A percentile compares a stretch with the other conserved stretches of the same genome.
phyloP scores from a whole-genome alignment of 1,284 basidiomycete species.

The Ganoderma lucidum region DNA sequence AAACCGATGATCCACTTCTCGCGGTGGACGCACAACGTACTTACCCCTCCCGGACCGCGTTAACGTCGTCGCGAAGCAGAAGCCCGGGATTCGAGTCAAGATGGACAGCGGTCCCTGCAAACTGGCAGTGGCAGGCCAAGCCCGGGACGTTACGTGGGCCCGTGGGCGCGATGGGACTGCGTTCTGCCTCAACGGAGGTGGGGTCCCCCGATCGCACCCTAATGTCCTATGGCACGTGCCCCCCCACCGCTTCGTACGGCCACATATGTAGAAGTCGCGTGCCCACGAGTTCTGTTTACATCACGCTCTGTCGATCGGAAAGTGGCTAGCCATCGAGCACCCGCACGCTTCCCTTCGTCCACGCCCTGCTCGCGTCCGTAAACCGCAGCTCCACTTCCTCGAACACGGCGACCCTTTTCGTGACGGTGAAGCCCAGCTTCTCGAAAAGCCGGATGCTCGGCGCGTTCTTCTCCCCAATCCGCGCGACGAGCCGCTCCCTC shows the following conservation, averaged over 20 bases:
- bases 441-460: conserved; percentile 69
- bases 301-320: not conserved
- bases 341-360: conserved; percentile 22
- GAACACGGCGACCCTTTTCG: conserved; percentile 75
- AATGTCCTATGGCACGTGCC: not conserved
- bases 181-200: not conserved
- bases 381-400: conserved; percentile 76
- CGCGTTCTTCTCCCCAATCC: conserved; percentile 61
- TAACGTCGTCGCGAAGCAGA: not conserved
- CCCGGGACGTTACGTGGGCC: not conserved
- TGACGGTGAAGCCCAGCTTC: conserved; percentile 72
- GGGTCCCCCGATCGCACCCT: not conserved
- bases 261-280: not conserved
- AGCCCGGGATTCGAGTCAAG: not conserved
- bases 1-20: conserved; percentile 3
- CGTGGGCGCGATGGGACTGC: not conserved
- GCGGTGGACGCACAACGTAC: not conserved
- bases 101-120: not conserved
- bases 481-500: conserved; percentile 56
- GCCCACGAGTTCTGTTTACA: too few species aligned
- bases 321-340: conserved; percentile 8
- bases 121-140: not conserved
- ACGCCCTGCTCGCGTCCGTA: conserved; percentile 19
- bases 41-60: not conserved
- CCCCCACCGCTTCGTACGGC: too few species aligned